phyloP scores from a whole-genome alignment of 2,329 filamentous ascomycete genomes.

The Aspergillus sp. region DNA sequence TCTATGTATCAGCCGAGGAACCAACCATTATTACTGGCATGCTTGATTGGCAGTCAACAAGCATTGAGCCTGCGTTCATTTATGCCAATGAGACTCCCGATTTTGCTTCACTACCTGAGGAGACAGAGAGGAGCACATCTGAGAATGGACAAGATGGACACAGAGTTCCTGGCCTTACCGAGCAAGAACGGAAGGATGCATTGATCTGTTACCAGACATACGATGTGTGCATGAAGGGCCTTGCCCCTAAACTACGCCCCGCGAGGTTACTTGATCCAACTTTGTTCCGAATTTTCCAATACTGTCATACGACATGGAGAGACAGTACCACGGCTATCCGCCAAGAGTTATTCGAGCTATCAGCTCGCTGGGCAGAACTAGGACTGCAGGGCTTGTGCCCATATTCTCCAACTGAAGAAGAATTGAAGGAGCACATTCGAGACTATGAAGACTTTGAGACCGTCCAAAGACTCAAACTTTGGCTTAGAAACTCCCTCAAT shows the following conservation, averaged over 20 bases:
- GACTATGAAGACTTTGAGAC: slow-evolving; percentile 27
- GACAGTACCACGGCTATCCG: slow-evolving; percentile 19
- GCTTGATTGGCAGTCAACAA: slow-evolving; percentile 28
- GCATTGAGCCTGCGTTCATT: slow-evolving; percentile 24
- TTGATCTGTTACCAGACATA: slow-evolving; percentile 24
- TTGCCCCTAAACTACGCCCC: slow-evolving; percentile 16
- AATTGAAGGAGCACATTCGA: slow-evolving; percentile 16
- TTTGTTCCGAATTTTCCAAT: slow-evolving; percentile 25
- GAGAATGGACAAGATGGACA: slow-evolving; percentile 10
- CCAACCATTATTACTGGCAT: slow-evolving; percentile 22
- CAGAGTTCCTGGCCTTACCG: neutral
- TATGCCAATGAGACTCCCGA: slow-evolving; percentile 21
- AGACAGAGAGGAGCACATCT: slow-evolving; percentile 6
- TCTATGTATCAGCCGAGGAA: slow-evolving; percentile 9
- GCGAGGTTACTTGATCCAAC: slow-evolving; percentile 19
- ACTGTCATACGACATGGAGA: slow-evolving; percentile 22
- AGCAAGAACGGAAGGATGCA: slow-evolving; percentile 15
- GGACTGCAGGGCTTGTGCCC: slow-evolving; percentile 18
- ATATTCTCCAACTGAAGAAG: slow-evolving; percentile 16
- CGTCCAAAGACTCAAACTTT: slow-evolving; percentile 20
- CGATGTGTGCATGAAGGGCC: slow-evolving; percentile 17
- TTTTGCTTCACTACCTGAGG: slow-evolving; percentile 16
- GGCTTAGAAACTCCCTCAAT: slow-evolving; percentile 17
- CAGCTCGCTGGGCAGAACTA: slow-evolving; percentile 17
- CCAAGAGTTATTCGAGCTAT: slow-evolving; percentile 26